A percentile compares a stretch with the other conserved stretches of the same genome.
These are phyloP conservation scores for Staphylotrichum tortipilum DNA, from an alignment of 495 filamentous ascomycete species.

Conservation along the genomic window DNA sequence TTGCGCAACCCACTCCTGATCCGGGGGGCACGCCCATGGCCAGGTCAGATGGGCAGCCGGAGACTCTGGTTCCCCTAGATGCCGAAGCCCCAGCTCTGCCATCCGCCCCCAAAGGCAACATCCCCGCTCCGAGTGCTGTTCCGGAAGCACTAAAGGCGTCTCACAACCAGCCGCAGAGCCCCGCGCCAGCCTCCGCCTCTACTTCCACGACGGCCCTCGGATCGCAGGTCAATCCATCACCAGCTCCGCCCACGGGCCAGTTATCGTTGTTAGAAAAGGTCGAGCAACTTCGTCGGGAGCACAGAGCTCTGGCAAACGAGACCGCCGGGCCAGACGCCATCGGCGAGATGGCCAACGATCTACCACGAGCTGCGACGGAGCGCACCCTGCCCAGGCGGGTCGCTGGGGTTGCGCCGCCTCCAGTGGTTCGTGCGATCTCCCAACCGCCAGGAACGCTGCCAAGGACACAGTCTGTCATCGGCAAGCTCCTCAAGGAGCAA, in stretches of 20 bases:
- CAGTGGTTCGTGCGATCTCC: constrained; percentile 60
- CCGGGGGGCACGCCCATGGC: constrained; percentile 10
- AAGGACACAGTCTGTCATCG: constrained; percentile 24
- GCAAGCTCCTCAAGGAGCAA: constrained; percentile 30
- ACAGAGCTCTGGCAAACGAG: constrained; percentile 26
- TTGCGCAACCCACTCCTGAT: constrained; percentile 8
- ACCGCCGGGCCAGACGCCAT: constrained; percentile 10
- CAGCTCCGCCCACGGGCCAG: constrained; percentile 2
- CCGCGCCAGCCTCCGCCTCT: constrained; percentile 3
- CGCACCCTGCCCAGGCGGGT: constrained; percentile 34
- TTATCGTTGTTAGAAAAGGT: constrained; percentile 40
- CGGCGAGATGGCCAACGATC: constrained; percentile 10
- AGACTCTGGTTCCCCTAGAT: constrained; percentile 62
- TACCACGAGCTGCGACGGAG: constrained; percentile 22
- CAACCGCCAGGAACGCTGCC: constrained; percentile 46
- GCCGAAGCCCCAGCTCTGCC: constrained; percentile 49
- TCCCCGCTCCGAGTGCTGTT: constrained; percentile 8
- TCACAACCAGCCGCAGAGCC: constrained; percentile 3
- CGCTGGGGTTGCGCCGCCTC: constrained; percentile 46
- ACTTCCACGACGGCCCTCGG: not conserved
- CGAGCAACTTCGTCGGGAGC: constrained; percentile 39
- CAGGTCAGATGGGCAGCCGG: constrained; percentile 24
- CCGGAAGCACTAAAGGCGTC: constrained; percentile 2
- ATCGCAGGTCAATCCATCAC: not conserved
- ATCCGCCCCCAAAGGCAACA: constrained; percentile 2